phyloP scores from a whole-genome alignment of 495 filamentous ascomycete species.

The Aspergillus sparsus region DNA sequence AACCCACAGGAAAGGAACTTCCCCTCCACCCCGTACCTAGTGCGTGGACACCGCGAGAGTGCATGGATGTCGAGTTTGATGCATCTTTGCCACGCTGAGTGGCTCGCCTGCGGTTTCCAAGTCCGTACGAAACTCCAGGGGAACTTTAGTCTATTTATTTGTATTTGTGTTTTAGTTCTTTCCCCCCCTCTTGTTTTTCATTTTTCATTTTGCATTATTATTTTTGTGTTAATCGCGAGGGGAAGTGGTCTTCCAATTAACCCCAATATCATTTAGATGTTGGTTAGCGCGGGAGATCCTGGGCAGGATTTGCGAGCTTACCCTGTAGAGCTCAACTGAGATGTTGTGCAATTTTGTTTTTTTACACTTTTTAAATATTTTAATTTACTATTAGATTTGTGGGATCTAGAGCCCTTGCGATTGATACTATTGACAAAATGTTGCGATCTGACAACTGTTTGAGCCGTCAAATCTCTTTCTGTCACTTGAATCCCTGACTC shows the following conservation, averaged over 20 bases:
- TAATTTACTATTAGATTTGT: neutral
- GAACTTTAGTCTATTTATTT: no score
- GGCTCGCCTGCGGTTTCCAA: conserved; percentile 5
- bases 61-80: conserved; percentile 8
- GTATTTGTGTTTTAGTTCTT: no score
- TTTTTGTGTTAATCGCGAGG: conserved; percentile 1
- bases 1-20: conserved; percentile 6
- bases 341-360: neutral
- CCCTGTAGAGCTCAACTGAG: neutral
- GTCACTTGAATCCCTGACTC: conserved; percentile 17
- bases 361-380: neutral
- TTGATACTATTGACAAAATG: neutral
- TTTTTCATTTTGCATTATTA: neutral
- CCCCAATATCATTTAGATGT: neutral
- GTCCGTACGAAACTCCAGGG: neutral
- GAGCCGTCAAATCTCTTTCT: conserved; percentile 17
- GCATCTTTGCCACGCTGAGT: conserved; percentile 9
- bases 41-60: conserved; percentile 5
- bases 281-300: neutral
- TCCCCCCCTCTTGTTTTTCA: no score
- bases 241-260: conserved; percentile 2
- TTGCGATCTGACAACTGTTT: conserved; percentile 13
- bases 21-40: neutral
- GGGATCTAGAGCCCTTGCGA: neutral
- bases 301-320: neutral